Conservation (phyloP, 2,329 filamentous ascomycete species). For the Aspergillus felis region DNA sequence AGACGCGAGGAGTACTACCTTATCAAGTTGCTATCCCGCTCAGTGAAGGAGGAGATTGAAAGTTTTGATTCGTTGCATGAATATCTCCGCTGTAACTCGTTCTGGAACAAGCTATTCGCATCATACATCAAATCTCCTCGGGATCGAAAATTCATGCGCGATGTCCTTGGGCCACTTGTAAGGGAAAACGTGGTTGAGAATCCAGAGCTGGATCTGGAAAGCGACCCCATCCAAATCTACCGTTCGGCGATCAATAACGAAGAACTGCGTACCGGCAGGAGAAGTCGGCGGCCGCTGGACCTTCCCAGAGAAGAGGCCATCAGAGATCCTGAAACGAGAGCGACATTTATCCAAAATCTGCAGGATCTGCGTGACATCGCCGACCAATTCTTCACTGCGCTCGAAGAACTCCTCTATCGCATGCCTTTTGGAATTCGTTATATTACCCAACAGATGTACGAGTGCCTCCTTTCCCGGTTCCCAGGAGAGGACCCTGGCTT, state of each 20-base stretch:
- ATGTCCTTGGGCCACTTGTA: constrained; percentile 78
- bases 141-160: constrained; percentile 86
- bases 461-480: constrained; percentile 72
- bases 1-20: constrained; percentile 95
- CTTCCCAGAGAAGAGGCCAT: constrained; percentile 93
- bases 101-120: constrained; percentile 81
- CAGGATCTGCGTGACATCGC: constrained; percentile 92
- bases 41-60: constrained; percentile 82
- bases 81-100: constrained; percentile 83
- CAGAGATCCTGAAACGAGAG: constrained; percentile 85
- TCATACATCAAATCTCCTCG: constrained; percentile 89
- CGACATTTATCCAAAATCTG: constrained; percentile 89
- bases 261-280: constrained; percentile 83
- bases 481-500: constrained; percentile 72
- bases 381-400: constrained; percentile 76
- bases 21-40: constrained; percentile 77
- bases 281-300: constrained; percentile 75
- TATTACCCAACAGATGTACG: constrained; percentile 79
- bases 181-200: constrained; percentile 92
- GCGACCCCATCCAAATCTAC: constrained; percentile 96
- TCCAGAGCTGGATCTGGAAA: constrained; percentile 84
- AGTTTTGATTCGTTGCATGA: constrained; percentile 70
- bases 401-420: constrained; percentile 78
- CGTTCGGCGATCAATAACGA: constrained; percentile 94
- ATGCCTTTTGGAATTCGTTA: constrained; percentile 94